Conservation (phyloP, 2,329 filamentous ascomycete species). For the Neonectria sp. region DNA sequence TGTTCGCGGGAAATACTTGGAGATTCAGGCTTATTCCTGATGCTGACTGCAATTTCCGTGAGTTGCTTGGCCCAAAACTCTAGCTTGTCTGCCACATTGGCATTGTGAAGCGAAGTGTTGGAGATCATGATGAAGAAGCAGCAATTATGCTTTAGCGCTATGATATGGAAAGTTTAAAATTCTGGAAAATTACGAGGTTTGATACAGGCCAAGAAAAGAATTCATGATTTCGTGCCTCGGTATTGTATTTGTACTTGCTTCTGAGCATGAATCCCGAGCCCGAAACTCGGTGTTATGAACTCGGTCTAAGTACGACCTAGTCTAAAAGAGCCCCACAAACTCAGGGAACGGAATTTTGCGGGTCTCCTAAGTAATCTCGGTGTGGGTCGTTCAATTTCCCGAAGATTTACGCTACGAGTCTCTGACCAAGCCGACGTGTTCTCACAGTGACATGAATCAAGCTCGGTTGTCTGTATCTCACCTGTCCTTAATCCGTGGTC, state of each 20-base stretch:
- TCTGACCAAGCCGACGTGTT: not conserved
- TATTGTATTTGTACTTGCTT: not conserved
- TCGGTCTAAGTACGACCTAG: not conserved
- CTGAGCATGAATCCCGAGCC: not conserved
- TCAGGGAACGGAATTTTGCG: not conserved
- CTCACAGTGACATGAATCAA: not conserved
- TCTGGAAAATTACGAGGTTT: too few species aligned
- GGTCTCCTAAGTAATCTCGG: not conserved
- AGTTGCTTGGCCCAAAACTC: conserved; percentile 13
- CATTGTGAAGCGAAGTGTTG: not conserved
- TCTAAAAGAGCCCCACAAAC: not conserved
- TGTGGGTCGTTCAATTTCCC: not conserved
- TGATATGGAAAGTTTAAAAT: not conserved
- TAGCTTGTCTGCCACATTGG: conserved; percentile 3
- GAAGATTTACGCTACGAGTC: not conserved
- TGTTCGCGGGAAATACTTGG: not conserved
- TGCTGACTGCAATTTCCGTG: not conserved
- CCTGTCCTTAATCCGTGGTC: not conserved
- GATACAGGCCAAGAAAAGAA: too few species aligned
- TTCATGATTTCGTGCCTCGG: not conserved
- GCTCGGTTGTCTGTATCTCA: not conserved
- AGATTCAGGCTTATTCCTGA: not conserved
- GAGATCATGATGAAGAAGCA: not conserved
- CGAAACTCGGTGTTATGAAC: not conserved
- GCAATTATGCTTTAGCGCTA: not conserved